Base-by-base conservation (phyloP, 192 early-diverging fungal species). In the Phlyctochytrium planicorne region DNA sequence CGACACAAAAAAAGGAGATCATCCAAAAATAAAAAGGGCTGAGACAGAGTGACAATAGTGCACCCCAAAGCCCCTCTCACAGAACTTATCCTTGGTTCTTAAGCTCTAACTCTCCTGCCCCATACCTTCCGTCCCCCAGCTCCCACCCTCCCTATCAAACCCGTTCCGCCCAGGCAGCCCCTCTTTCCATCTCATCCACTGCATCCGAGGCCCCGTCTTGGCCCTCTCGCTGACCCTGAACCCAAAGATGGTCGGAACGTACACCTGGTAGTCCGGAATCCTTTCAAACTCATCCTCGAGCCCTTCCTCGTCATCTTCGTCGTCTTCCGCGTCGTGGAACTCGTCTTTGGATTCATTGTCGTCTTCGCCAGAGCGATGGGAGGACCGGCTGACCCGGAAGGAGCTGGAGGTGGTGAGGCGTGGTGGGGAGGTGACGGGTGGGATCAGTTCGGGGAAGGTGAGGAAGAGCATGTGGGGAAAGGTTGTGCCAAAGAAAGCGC, bases 401-500 rank as follows among this genome's bases (percentile, higher is more conserved):
- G 47, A 35, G 29, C 35, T 2, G 2, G 52, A 60, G 25, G 30
- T 24, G 1, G 61, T 52, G 30, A 56, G 34, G 17, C n/a, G 64
- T 14, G 32, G 60, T 3, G 52, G 72, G 31, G 67, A 63, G 30
- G 62, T 47, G 29, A 69, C 37, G 16, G 71, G 76, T 16, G 90
- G 92, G 16, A 89, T 75, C 34, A 92, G 68, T 34, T 91, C 86
- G 0, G 94, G 90, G 80, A 89, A 96, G 6, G 89, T 88, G 76
- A 92, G 85, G 76, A 96, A 91, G 53, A 98, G 86, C 68, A 99
- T 78, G 72, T 95, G 90, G 10, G 95, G 90, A 75, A 99, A 96
- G 2, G 94, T 95, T 20, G 97, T 92, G 33, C 96, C 96, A 83
- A 99, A 99, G 74, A 88, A 91, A 34, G 95, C 92, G 59, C 97